These are phyloP conservation scores for Penicillium frequentans DNA, from an alignment of 2,329 filamentous ascomycete genomes.

Conservation along the genomic window DNA sequence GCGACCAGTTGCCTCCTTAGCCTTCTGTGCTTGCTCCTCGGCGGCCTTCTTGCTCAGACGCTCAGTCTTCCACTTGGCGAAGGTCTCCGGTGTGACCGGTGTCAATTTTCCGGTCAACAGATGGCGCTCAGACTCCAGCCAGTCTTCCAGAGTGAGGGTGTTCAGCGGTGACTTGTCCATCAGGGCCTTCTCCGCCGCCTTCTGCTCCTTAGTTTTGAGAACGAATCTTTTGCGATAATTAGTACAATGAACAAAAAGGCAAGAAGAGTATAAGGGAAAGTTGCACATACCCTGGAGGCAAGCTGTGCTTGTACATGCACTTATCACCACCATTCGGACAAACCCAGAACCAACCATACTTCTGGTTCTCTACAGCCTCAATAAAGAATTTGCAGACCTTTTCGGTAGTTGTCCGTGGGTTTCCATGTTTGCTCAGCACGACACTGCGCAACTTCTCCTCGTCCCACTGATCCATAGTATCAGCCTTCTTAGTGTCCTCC, in stretches of 20 bases:
- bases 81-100: constrained; percentile 87
- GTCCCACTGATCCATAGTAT: constrained; percentile 96
- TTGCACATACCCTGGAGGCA: constrained; percentile 83
- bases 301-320: constrained; percentile 97
- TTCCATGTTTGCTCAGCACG: constrained; percentile 93
- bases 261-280: not conserved
- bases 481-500: constrained; percentile 73
- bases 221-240: constrained; percentile 66
- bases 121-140: constrained; percentile 92
- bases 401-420: constrained; percentile 90
- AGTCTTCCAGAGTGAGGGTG: constrained; percentile 94
- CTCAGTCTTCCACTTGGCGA: constrained; percentile 96
- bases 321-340: constrained; percentile 96
- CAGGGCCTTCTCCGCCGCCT: constrained; percentile 90
- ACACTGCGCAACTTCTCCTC: constrained; percentile 92
- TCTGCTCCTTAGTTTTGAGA: constrained; percentile 96
- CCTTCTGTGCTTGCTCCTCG: constrained; percentile 83
- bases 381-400: constrained; percentile 99
- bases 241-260: constrained; percentile 3
- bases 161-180: constrained; percentile 94
- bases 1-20: constrained; percentile 93
- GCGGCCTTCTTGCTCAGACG: constrained; percentile 93
- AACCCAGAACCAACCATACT: constrained; percentile 99
- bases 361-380: constrained; percentile 93
- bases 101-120: constrained; percentile 90